Evolutionary conservation across 441 rosid genomes (phyloP).

Genomic region (Euphorbia schlechtendalii): DNA sequence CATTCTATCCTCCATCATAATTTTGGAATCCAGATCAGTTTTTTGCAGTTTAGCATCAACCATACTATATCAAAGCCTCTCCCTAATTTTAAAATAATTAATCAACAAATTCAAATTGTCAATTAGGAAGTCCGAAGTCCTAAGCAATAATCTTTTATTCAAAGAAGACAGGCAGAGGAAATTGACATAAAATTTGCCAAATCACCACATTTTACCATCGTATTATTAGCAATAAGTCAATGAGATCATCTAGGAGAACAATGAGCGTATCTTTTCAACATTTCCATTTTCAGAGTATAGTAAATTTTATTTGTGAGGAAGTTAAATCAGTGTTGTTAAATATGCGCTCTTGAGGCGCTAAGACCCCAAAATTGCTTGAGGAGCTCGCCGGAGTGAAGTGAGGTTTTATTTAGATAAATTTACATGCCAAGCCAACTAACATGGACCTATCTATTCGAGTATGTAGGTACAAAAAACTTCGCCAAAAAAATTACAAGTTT

Average conservation of each 20-base stretch:
- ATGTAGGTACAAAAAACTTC: not conserved
- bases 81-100: not conserved
- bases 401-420: too few species aligned
- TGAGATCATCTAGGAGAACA: not conserved
- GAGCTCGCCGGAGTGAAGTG: too few species aligned
- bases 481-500: not conserved
- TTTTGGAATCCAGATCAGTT: too few species aligned
- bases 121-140: not conserved
- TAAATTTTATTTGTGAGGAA: not conserved
- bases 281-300: not conserved
- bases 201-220: not conserved
- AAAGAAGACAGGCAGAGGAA: not conserved
- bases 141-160: not conserved
- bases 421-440: not conserved
- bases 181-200: not conserved
- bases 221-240: not conserved
- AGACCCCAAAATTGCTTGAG: too few species aligned
- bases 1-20: not conserved
- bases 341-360: too few species aligned
- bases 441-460: not conserved
- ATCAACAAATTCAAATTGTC: not conserved
- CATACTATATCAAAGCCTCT: not conserved
- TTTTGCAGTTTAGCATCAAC: not conserved
- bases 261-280: not conserved
- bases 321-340: too few species aligned